These are phyloP conservation scores for Coemansia sp. DNA, from an alignment of 192 early-diverging fungal genomes.

Conservation along the genomic window DNA sequence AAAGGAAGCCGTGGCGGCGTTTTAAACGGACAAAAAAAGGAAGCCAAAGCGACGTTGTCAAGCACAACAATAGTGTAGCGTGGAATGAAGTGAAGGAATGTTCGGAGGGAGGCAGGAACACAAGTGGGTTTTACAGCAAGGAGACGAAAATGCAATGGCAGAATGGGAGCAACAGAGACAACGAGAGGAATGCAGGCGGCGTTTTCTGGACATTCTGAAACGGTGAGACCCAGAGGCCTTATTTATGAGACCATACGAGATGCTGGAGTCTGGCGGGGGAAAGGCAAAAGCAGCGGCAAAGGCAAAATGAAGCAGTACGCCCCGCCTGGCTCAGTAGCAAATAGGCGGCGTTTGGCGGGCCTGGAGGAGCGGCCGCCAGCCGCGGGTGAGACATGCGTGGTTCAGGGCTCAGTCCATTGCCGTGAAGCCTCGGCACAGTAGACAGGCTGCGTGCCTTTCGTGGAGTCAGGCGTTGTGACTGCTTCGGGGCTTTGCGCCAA, in stretches of 20 bases:
- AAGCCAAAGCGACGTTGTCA: background rate
- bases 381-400: constrained; percentile 33
- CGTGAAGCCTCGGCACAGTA: constrained; percentile 4
- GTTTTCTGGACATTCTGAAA: constrained; percentile 30
- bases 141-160: constrained; percentile 9
- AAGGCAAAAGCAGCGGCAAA: background rate
- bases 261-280: background rate
- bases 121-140: background rate
- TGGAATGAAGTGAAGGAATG: constrained; percentile 2
- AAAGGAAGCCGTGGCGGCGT: background rate
- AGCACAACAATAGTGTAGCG: background rate
- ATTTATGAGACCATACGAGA: constrained; percentile 13
- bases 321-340: background rate
- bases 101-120: background rate
- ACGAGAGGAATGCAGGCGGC: background rate
- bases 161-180: background rate
- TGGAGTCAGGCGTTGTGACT: background rate
- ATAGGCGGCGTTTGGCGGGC: background rate
- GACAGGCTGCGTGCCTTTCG: background rate
- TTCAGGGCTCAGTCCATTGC: constrained; percentile 18
- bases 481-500: constrained; percentile 5
- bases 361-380: background rate
- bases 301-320: background rate
- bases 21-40: background rate
- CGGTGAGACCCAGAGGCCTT: constrained; percentile 22